phyloP scores from a whole-genome alignment of 345 rosid genomes.

The Alliaria petiolata region DNA sequence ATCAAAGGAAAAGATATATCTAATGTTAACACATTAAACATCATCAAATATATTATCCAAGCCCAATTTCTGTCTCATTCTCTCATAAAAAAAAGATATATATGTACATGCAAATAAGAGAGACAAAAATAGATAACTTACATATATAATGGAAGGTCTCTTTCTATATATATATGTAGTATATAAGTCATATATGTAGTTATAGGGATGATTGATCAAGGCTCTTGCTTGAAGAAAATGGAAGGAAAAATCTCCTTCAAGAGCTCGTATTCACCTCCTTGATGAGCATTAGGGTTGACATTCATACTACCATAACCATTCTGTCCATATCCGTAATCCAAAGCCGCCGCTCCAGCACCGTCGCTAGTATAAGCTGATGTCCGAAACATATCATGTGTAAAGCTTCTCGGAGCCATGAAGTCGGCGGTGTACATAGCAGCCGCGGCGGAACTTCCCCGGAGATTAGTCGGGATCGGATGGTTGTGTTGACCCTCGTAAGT shows the following conservation, averaged over 20 bases:
- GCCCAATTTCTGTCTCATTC: constrained; percentile 18
- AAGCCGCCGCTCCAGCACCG: constrained; percentile 27
- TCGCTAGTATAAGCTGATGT: constrained; percentile 30
- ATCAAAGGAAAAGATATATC: neutral
- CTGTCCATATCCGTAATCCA: constrained; percentile 34
- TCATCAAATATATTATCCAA: constrained; percentile 2
- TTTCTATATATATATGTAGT: neutral
- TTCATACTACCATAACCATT: constrained; percentile 24
- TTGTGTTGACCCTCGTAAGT: constrained; percentile 91
- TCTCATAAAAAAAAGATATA: constrained; percentile 8
- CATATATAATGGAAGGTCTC: constrained; percentile 4
- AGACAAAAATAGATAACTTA: constrained; percentile 18
- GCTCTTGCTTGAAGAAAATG: constrained; percentile 62
- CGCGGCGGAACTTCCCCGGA: constrained; percentile 51
- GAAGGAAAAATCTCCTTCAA: constrained; percentile 80
- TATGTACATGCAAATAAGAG: constrained; percentile 27
- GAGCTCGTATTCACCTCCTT: constrained; percentile 61
- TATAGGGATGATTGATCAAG: constrained; percentile 28
- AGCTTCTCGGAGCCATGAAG: constrained; percentile 32
- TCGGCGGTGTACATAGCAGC: constrained; percentile 45
- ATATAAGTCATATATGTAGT: neutral
- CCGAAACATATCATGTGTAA: constrained; percentile 39
- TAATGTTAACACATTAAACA: constrained; percentile 7
- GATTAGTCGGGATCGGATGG: constrained; percentile 68
- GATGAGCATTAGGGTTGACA: constrained; percentile 29